Evolutionary conservation across 208 protist species (phyloP), one percentile per base, ranked within the genome.

Genomic region (Novymonas esmeraldas): DNA sequence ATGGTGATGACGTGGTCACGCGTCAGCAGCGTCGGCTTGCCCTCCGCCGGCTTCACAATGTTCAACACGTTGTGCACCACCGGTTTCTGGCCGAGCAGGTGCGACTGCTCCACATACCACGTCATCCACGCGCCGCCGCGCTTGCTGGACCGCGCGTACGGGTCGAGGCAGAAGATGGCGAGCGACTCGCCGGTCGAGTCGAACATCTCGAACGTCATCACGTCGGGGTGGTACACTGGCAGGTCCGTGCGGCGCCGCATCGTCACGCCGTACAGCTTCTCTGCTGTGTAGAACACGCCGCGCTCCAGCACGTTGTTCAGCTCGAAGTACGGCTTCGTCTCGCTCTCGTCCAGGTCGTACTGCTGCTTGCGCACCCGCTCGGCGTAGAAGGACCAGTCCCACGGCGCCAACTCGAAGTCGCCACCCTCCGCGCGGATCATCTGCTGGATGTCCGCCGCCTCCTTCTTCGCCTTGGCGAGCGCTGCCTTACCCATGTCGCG

Each of bases 41-140:
- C 82, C 16, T 54, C 82, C 0, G 44, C 55, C 3, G 85, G 82
- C 60, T 86, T 86, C 41, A 65, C 58, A 39, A 79, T 39, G 76
- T 94, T 94, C 60, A 75, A 70, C 18, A 87, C 79, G 42, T 83
- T 81, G 52, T 60, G 31, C 13, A 84, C 70, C 6, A 82, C 82
- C 9, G 82, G 82, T 10, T 73, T 64, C 61, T 87, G 82, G 14
- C 71, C 13, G 5, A 82, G 68, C 26, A 68, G n/a, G 3, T 13
- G 7, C 13, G 59, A 20, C 63, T 84, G 82, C 26, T 58, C 41
- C n/a, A 82, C 75, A 50, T 72, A 84, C 54, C 61, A 82, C n/a
- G 74, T 83, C 75, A 84, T 85, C 79, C 82, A 85, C 46, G 76
- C 76, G 24, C 82, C 82, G 20, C 82, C 82, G 11, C 64, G 64